These are phyloP conservation scores for Torrubiella hemipterigena DNA, from an alignment of 2,329 filamentous ascomycete genomes.

Conservation along the genomic window DNA sequence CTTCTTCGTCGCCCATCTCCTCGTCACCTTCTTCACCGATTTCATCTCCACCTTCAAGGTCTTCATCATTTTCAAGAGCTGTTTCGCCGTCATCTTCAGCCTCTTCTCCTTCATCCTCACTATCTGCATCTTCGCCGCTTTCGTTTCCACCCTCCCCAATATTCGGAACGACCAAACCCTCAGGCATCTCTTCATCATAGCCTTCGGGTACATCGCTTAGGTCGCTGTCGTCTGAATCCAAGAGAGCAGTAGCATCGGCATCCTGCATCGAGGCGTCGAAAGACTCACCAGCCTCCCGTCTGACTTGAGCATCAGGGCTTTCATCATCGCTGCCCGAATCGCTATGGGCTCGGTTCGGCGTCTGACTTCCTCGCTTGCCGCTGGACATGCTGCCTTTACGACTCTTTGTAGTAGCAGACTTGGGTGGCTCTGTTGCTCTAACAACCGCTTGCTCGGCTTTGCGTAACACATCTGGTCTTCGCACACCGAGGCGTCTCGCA, in stretches of 20 bases:
- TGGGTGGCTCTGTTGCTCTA: conserved; percentile 36
- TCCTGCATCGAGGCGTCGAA: conserved; percentile 32
- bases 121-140: conserved; percentile 1
- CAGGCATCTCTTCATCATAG: conserved; percentile 45
- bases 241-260: conserved; percentile 2
- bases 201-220: conserved; percentile 51
- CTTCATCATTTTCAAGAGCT: conserved; percentile 16
- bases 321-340: conserved; percentile 25
- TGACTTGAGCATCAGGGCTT: conserved; percentile 26
- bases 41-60: conserved; percentile 22
- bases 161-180: conserved; percentile 40
- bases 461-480: conserved; percentile 45
- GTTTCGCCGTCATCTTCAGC: conserved; percentile 8
- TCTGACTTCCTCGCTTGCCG: conserved; percentile 30
- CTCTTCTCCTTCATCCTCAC: conserved; percentile 4
- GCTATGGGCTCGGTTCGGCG: conserved; percentile 22
- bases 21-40: conserved; percentile 19
- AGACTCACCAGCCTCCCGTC: conserved; percentile 20
- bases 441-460: conserved; percentile 48
- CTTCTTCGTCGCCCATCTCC: conserved; percentile 14
- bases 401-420: conserved; percentile 30
- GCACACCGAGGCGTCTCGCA: conserved; percentile 31
- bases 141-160: background rate
- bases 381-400: conserved; percentile 40
- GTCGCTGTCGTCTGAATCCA: conserved; percentile 53